Percentiles rank a stretch among this genome's conserved stretches.
These are phyloP conservation scores for Fraxinus velutina DNA, from an alignment of 305 asterid genomes.

Conservation along the genomic window DNA sequence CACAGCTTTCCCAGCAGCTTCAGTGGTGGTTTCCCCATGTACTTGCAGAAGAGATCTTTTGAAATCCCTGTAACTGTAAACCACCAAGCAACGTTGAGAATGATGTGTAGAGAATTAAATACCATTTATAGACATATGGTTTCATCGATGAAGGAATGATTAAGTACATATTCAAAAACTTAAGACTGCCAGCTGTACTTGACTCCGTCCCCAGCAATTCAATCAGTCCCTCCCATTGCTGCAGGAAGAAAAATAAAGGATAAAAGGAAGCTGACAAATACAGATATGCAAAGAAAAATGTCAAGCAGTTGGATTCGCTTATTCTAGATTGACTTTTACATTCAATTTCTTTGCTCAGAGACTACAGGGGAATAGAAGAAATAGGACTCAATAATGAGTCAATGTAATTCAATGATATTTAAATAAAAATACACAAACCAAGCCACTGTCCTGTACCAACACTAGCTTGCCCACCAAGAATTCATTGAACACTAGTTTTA, in stretches of 20 bases:
- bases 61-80: slow-evolving; percentile 80
- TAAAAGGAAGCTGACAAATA: slow-evolving; percentile 6
- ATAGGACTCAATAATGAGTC: background rate
- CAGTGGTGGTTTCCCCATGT: slow-evolving; percentile 50
- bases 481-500: background rate
- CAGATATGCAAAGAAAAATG: slow-evolving; percentile 8
- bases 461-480: background rate
- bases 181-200: slow-evolving; percentile 79
- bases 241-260: slow-evolving; percentile 23
- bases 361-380: background rate
- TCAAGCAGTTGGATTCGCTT: slow-evolving; percentile 7
- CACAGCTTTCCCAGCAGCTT: slow-evolving; percentile 70
- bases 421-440: background rate
- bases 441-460: background rate
- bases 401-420: background rate
- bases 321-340: background rate
- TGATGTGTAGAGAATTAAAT: slow-evolving; percentile 1
- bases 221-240: slow-evolving; percentile 99
- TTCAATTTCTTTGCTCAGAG: slow-evolving; percentile 6
- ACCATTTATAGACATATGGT: background rate
- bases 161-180: slow-evolving; percentile 76
- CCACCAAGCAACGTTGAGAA: slow-evolving; percentile 19
- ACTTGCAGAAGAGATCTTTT: slow-evolving; percentile 77
- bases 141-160: slow-evolving; percentile 1
- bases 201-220: slow-evolving; percentile 81